A percentile compares a stretch with the other conserved stretches of the same genome.
These are phyloP conservation scores for Priceomyces castillae DNA, from an alignment of 805 yeast genomes.

Conservation along the genomic window DNA sequence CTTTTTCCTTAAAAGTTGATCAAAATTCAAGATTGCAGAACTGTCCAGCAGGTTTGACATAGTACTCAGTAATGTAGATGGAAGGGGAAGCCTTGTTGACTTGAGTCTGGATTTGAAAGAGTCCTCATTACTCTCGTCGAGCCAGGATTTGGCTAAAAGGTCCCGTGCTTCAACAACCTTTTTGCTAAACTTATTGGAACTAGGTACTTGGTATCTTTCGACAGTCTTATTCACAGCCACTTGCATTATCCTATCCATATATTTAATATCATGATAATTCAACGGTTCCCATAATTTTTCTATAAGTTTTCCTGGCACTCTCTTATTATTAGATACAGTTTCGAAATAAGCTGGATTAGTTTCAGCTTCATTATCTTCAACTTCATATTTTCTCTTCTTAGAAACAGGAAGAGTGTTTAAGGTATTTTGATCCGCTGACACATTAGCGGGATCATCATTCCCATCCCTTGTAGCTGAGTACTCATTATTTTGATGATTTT, in stretches of 20 bases:
- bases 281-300: constrained; percentile 32
- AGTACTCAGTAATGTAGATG: constrained; percentile 18
- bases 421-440: too few relatives aligned
- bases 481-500: too few relatives aligned
- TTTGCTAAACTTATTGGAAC: constrained; percentile 6
- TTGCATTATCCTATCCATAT: constrained; percentile 23
- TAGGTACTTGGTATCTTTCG: constrained; percentile 17
- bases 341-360: constrained; percentile 13
- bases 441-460: too few relatives aligned
- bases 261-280: constrained; percentile 11
- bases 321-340: constrained; percentile 10
- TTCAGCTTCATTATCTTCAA: neutral
- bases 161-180: constrained; percentile 23
- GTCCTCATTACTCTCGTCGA: constrained; percentile 12
- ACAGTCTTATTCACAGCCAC: constrained; percentile 25
- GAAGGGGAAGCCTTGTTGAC: constrained; percentile 31
- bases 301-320: constrained; percentile 24
- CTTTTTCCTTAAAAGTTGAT: constrained; percentile 22
- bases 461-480: too few relatives aligned
- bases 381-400: neutral
- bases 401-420: too few relatives aligned
- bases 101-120: constrained; percentile 26
- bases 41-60: constrained; percentile 10
- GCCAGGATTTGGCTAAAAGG: constrained; percentile 25
- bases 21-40: constrained; percentile 22